Evolutionary conservation across 192 early-diverging fungal genomes (phyloP).

Genomic region (Geosiphon pyriformis): DNA sequence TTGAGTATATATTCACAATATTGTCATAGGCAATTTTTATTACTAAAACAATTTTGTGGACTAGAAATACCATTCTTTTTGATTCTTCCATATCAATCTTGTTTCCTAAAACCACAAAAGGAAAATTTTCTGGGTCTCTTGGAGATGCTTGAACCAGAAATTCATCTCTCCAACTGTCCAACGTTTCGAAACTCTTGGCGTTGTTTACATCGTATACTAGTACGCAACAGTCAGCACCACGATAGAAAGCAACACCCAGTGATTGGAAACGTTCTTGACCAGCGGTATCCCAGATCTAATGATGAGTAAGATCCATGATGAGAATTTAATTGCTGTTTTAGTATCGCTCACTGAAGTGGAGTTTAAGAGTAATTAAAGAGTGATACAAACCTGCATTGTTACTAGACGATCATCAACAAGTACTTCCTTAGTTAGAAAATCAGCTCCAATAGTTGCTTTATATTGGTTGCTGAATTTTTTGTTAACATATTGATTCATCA

Average conservation of each 20-base stretch:
- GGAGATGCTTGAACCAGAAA: conserved; percentile 95
- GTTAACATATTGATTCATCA: conserved; percentile 99
- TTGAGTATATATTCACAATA: neutral
- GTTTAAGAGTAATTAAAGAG: neutral
- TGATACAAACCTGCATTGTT: conserved; percentile 78
- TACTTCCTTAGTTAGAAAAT: conserved; percentile 98
- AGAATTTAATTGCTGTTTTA: neutral
- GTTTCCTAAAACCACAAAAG: conserved; percentile 99
- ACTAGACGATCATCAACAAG: conserved; percentile 85
- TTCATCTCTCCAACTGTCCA: conserved; percentile 98
- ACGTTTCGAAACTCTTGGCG: conserved; percentile 86
- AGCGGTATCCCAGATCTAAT: conserved; percentile 95
- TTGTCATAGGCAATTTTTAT: no score
- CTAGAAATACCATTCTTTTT: conserved; percentile 76
- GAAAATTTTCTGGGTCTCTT: conserved; percentile 94
- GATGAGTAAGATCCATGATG: conserved; percentile 8
- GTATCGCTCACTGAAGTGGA: neutral
- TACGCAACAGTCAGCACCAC: conserved; percentile 98
- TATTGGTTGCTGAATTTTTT: conserved; percentile 96
- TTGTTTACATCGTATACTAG: conserved; percentile 97
- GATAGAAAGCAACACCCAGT: conserved; percentile 97
- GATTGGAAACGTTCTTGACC: conserved; percentile 99
- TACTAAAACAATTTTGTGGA: no score
- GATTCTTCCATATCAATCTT: conserved; percentile 97
- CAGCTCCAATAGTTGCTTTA: conserved; percentile 98